phyloP scores from a whole-genome alignment of 208 protist genomes.

The Wallacemonas rigidus region DNA sequence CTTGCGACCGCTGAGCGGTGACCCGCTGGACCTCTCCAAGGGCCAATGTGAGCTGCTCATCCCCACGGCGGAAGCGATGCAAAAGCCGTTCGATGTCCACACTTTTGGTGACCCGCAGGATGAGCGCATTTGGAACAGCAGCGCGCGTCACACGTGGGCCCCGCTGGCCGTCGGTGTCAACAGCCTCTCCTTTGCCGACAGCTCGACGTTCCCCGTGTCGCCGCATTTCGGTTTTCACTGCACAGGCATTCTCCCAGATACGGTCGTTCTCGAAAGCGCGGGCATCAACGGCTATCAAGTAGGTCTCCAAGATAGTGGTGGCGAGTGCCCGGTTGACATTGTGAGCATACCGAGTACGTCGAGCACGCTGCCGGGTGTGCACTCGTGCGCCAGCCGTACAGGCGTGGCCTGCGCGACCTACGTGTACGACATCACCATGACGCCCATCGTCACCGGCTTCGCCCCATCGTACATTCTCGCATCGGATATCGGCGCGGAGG shows the following conservation, averaged over 20 bases:
- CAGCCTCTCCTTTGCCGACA: conserved; percentile 33
- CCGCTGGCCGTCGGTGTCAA: conserved; percentile 38
- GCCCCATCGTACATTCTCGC: conserved; percentile 20
- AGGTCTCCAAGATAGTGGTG: conserved; percentile 30
- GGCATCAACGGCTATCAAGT: conserved; percentile 45
- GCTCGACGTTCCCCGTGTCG: conserved; percentile 22
- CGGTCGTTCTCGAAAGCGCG: conserved; percentile 20
- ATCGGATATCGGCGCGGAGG: conserved; percentile 18
- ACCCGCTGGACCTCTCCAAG: conserved; percentile 25
- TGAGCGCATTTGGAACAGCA: conserved; percentile 26
- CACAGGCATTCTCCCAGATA: conserved; percentile 22
- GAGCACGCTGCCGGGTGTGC: conserved; percentile 22
- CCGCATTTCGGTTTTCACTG: conserved; percentile 35
- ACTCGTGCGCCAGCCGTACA: conserved; percentile 35
- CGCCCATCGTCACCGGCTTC: conserved; percentile 42
- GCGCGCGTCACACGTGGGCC: conserved; percentile 24
- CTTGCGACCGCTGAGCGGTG: conserved; percentile 20
- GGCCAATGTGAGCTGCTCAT: conserved; percentile 31
- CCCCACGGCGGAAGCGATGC: conserved; percentile 19
- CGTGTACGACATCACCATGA: conserved; percentile 25
- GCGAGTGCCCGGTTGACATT: conserved; percentile 48
- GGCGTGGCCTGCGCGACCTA: conserved; percentile 40
- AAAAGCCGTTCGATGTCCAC: conserved; percentile 11
- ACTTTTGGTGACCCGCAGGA: conserved; percentile 19
- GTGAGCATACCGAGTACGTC: neutral